Evolutionary conservation across 768 basidiomycete genomes (phyloP).

Genomic region (Pilatotrama ljubarskyi): DNA sequence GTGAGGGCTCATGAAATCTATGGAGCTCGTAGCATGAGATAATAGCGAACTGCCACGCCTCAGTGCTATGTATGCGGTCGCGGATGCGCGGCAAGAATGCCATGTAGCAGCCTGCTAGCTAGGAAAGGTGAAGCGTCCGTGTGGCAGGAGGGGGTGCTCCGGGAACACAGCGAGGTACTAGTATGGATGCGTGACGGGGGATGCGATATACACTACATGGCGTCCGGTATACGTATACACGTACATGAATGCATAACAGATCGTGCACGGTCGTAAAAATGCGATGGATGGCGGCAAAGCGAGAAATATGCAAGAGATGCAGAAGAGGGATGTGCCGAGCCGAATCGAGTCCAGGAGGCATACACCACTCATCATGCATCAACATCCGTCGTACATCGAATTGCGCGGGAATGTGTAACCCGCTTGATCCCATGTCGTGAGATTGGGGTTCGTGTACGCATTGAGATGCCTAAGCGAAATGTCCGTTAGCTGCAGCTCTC

Average conservation of each 20-base stretch:
- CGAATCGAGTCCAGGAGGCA: slow-evolving; percentile 4
- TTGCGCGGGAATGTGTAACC: slow-evolving; percentile 79
- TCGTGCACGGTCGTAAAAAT: slow-evolving; percentile 19
- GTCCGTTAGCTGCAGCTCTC: background rate
- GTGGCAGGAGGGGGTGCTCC: background rate
- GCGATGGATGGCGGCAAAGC: slow-evolving; percentile 4
- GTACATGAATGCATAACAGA: slow-evolving; percentile 19
- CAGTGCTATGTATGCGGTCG: background rate
- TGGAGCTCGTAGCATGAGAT: background rate
- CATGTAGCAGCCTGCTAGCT: background rate
- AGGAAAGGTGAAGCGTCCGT: background rate
- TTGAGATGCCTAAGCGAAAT: slow-evolving; percentile 39
- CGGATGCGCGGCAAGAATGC: background rate
- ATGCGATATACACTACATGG: slow-evolving; percentile 20
- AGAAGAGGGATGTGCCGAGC: background rate
- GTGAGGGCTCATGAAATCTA: background rate
- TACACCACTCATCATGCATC: no score
- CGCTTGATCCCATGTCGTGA: slow-evolving; percentile 82
- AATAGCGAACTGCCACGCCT: background rate
- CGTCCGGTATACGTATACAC: slow-evolving; percentile 19
- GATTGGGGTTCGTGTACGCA: slow-evolving; percentile 77
- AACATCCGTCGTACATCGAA: slow-evolving; percentile 38
- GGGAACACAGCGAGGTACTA: slow-evolving; percentile 3
- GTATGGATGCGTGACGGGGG: slow-evolving; percentile 1
- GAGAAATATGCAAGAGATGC: slow-evolving; percentile 6